A percentile compares a stretch with the other conserved stretches of the same genome.
Evolutionary conservation across 345 rosid genomes (phyloP).

Genomic region (Combretum micranthum): DNA sequence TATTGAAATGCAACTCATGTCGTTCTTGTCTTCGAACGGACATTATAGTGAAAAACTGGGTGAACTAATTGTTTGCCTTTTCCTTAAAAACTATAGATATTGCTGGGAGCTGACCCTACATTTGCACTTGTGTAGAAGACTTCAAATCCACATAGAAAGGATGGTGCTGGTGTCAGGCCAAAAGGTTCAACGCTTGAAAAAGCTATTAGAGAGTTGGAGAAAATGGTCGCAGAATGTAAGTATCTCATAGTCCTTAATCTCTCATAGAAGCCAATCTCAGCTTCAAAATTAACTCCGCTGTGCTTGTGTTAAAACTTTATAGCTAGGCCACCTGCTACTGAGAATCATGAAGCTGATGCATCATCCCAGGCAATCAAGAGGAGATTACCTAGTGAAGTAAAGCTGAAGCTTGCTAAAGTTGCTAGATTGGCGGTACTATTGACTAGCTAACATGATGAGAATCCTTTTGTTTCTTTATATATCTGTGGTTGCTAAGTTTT

Average conservation of each 20-base stretch:
- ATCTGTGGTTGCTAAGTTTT: too few species aligned
- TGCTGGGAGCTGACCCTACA: slow-evolving; percentile 15
- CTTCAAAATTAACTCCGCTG: slow-evolving; percentile 3
- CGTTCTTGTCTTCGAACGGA: too few species aligned
- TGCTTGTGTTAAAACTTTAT: slow-evolving; percentile 18
- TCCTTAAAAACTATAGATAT: neutral
- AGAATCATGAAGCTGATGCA: slow-evolving; percentile 70
- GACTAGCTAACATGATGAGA: neutral
- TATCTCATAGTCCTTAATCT: neutral
- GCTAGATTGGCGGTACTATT: slow-evolving; percentile 20
- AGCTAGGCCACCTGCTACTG: slow-evolving; percentile 78
- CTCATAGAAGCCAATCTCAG: neutral
- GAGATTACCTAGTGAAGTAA: slow-evolving; percentile 22
- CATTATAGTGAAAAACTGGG: too few species aligned
- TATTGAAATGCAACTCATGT: too few species aligned
- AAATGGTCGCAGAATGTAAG: slow-evolving; percentile 89
- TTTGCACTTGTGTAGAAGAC: slow-evolving; percentile 35
- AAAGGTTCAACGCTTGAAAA: slow-evolving; percentile 71
- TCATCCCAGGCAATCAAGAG: slow-evolving; percentile 28
- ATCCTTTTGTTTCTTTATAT: neutral
- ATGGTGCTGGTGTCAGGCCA: slow-evolving; percentile 50
- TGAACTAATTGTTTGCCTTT: neutral
- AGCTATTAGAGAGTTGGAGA: slow-evolving; percentile 87
- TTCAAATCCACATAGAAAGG: slow-evolving; percentile 41
- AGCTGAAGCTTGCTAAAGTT: slow-evolving; percentile 25